These are phyloP conservation scores for Leccinum incarnatum DNA, from an alignment of 768 basidiomycete genomes.

Conservation along the genomic window DNA sequence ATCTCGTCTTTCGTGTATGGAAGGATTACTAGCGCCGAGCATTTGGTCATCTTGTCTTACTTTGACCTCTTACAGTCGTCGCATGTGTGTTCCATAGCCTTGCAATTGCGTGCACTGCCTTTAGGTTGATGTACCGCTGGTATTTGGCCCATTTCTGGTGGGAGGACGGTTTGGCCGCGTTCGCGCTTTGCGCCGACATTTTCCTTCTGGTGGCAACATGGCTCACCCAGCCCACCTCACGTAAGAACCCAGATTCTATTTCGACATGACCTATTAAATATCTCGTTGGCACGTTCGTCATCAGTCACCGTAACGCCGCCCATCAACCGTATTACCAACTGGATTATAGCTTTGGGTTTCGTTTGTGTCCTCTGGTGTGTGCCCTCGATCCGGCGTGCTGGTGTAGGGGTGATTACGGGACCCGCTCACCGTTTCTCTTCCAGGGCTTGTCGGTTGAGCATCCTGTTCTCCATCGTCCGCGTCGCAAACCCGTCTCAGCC, in stretches of 20 bases:
- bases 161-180: conserved; percentile 28
- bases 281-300: background rate
- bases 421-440: background rate
- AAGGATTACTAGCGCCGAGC: background rate
- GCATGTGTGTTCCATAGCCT: conserved; percentile 14
- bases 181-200: conserved; percentile 22
- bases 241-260: background rate
- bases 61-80: conserved; percentile 12
- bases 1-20: background rate
- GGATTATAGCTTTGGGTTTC: conserved; percentile 15
- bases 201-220: conserved; percentile 8
- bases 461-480: conserved; percentile 24
- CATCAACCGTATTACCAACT: conserved; percentile 2
- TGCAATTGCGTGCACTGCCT: conserved; percentile 24
- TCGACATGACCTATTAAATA: too few relatives aligned
- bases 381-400: background rate
- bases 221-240: conserved; percentile 1
- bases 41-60: background rate
- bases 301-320: background rate
- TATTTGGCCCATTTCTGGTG: conserved; percentile 26
- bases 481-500: conserved; percentile 10
- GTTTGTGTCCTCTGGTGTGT: conserved; percentile 23
- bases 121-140: conserved; percentile 23
- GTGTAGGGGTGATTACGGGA: background rate
- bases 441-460: conserved; percentile 27